phyloP scores from a whole-genome alignment of 495 filamentous ascomycete genomes.

The Podospora sp. region DNA sequence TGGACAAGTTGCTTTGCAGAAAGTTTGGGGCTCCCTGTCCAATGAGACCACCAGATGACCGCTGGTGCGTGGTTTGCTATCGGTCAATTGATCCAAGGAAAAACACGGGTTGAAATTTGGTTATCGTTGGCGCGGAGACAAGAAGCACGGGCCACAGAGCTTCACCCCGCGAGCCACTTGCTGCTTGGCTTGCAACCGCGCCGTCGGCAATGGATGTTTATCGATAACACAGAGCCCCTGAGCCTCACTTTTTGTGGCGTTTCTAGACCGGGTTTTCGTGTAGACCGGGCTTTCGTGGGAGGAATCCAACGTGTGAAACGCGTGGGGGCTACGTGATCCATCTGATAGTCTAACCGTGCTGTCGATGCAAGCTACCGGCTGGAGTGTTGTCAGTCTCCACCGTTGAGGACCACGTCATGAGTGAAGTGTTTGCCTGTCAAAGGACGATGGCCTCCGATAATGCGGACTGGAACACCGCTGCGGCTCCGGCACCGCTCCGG shows the following conservation, averaged over 20 bases:
- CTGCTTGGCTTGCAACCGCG: too few relatives aligned
- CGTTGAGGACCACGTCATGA: not conserved
- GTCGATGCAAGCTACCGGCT: not conserved
- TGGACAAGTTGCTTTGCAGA: slow-evolving; percentile 5
- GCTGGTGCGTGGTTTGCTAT: slow-evolving; percentile 4
- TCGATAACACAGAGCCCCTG: not conserved
- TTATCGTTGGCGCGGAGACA: slow-evolving; percentile 29
- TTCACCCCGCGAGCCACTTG: slow-evolving; percentile 4
- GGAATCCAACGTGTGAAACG: not conserved
- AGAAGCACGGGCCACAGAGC: slow-evolving; percentile 25
- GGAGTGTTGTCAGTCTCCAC: not conserved
- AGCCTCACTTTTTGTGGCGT: not conserved
- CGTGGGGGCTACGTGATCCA: not conserved
- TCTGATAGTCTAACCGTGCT: not conserved
- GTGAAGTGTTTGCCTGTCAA: not conserved
- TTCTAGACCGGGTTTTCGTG: not conserved
- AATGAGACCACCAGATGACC: slow-evolving; percentile 20
- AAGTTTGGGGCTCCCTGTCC: slow-evolving; percentile 16
- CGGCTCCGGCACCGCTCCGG: not conserved
- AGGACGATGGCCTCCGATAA: not conserved
- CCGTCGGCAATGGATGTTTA: slow-evolving; percentile 1
- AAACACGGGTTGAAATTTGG: slow-evolving; percentile 27
- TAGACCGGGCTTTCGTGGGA: not conserved
- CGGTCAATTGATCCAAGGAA: slow-evolving; percentile 13
- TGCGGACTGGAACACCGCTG: not conserved